Base-by-base conservation (phyloP, 352 stramenopile species). In the Pythium angustatum region DNA sequence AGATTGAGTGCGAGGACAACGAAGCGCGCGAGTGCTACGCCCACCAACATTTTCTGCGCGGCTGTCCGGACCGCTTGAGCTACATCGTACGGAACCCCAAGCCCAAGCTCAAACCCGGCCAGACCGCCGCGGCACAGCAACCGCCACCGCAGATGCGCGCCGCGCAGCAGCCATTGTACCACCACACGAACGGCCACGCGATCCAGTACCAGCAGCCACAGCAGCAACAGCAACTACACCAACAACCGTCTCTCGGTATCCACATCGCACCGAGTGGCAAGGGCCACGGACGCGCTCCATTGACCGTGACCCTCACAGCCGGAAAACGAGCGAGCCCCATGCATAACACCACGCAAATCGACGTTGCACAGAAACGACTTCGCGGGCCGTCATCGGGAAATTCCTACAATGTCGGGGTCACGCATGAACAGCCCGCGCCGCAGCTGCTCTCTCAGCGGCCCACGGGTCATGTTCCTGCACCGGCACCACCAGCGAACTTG, bases 1-100 rank as follows among this genome's bases (percentile, higher is more conserved):
- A 81, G 57, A 65, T 80, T 62, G 81, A 88, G 61, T 79, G 71
- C 65, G 79, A 89, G 49, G 79, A 88, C 60, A 57, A 85, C 58
- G 76, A 87, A 43, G 54, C 49, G 9, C 65, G 70, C 15, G 79
- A 93, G 66, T 68, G 64, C 11, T 93, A 93, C 38, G 31, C 43
- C 12, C 83, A 93, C 56, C 51, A 64, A 5, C 59, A 86, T 58
- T 93, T 93, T 65, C 44, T 79, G 24, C 77, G 72, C 6, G 79
- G 81, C 17, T 72, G 72, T 31, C 83, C 83, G 0, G 79, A 70
- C 12, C 53, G 72, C 5, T 70, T 92, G n/a, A 83, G 73, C 31
- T 73, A 75, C 38, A 92, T 92, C 55, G 75, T 77, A 49, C 77
- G 81, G 22, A 57, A 71, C 4, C 73, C 74, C 17, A 79, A 83